phyloP scores from a whole-genome alignment of 2,329 filamentous ascomycete genomes.

The Bertia moriformis region DNA sequence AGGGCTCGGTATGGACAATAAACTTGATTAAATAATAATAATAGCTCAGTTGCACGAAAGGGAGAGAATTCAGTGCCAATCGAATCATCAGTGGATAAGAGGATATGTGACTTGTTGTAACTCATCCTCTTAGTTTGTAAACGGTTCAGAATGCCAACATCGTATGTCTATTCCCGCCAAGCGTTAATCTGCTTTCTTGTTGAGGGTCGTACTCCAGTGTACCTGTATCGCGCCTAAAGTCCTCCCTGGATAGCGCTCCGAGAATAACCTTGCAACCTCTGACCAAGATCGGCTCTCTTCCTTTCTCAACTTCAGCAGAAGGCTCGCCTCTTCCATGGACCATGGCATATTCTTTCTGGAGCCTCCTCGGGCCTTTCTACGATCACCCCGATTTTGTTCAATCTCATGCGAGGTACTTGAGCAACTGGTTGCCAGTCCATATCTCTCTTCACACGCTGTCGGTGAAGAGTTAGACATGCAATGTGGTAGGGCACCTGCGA shows the following conservation, averaged over 20 bases:
- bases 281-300: slow-evolving; percentile 5
- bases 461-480: not conserved
- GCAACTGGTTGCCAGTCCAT: not conserved
- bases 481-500: not conserved
- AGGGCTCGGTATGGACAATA: no score
- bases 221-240: not conserved
- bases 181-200: not conserved
- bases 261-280: slow-evolving; percentile 2
- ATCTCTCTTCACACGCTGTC: not conserved
- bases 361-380: slow-evolving; percentile 1
- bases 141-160: no score
- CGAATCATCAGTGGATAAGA: no score
- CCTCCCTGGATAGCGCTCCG: not conserved
- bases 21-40: no score
- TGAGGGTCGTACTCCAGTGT: slow-evolving; percentile 1
- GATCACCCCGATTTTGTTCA: not conserved
- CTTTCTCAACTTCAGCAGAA: slow-evolving; percentile 6
- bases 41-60: no score
- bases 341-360: slow-evolving; percentile 4
- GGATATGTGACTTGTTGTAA: no score
- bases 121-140: no score
- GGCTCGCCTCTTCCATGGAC: slow-evolving; percentile 4
- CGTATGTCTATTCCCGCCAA: no score
- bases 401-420: not conserved
- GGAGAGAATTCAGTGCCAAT: no score